A percentile compares a stretch with the other conserved stretches of the same genome.
phyloP scores from a whole-genome alignment of 2,329 filamentous ascomycete genomes.

The Pseudogymnoascus sp. region DNA sequence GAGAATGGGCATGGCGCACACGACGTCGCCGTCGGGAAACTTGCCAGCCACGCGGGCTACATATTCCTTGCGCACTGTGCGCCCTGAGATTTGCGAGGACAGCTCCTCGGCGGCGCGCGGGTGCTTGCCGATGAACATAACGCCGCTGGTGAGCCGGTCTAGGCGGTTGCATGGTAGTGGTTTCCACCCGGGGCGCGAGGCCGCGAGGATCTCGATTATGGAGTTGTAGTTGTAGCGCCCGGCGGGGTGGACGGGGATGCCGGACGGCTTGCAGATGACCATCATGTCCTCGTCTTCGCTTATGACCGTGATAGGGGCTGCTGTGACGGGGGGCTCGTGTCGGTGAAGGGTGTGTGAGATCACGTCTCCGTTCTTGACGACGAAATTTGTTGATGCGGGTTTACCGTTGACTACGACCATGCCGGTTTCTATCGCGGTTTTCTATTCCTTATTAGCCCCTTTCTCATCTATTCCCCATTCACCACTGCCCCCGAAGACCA shows the following conservation, averaged over 20 bases:
- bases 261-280: slow-evolving; percentile 93
- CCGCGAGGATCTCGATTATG: slow-evolving; percentile 84
- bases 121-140: slow-evolving; percentile 96
- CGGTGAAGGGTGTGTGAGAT: slow-evolving; percentile 91
- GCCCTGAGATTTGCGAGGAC: slow-evolving; percentile 64
- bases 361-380: slow-evolving; percentile 80
- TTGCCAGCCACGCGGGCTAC: slow-evolving; percentile 82
- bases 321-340: slow-evolving; percentile 88
- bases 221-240: slow-evolving; percentile 95
- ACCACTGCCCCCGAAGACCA: neutral
- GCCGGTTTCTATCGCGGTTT: slow-evolving; percentile 71
- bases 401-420: slow-evolving; percentile 75
- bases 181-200: slow-evolving; percentile 55
- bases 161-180: slow-evolving; percentile 80
- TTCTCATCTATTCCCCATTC: neutral
- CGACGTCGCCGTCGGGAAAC: slow-evolving; percentile 84
- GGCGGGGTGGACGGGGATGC: slow-evolving; percentile 89
- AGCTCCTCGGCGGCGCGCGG: slow-evolving; percentile 70
- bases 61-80: slow-evolving; percentile 92
- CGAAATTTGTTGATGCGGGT: slow-evolving; percentile 53
- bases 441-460: slow-evolving; percentile 35
- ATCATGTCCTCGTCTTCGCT: slow-evolving; percentile 91
- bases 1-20: slow-evolving; percentile 90
- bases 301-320: slow-evolving; percentile 69
- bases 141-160: slow-evolving; percentile 85